Evolutionary conservation across 2,329 filamentous ascomycete species (phyloP).

Genomic region (Cladosporium sp.): DNA sequence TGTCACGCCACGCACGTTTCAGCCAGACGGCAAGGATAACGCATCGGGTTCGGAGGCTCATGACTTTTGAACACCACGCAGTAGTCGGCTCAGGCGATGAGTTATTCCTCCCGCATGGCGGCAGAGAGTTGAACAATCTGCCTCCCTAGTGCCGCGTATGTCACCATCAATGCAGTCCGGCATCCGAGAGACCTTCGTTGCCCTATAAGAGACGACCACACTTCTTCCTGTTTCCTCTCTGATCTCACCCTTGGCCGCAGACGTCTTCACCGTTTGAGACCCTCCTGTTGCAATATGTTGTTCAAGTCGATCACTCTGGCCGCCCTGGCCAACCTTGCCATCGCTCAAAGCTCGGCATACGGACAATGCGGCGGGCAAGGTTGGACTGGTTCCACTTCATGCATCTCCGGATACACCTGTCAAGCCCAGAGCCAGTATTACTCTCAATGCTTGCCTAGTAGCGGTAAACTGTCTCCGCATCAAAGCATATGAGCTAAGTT

Average conservation of each 20-base stretch:
- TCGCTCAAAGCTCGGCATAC: constrained; percentile 13
- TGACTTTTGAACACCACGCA: neutral
- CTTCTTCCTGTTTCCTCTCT: neutral
- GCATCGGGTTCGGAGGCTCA: neutral
- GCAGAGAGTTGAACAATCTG: neutral
- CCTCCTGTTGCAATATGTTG: neutral
- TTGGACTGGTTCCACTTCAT: constrained; percentile 19
- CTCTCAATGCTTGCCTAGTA: constrained; percentile 21
- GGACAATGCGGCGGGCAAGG: constrained; percentile 22
- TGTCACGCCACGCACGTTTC: neutral
- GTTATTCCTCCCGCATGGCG: neutral
- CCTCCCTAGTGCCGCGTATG: neutral
- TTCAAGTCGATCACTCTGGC: neutral
- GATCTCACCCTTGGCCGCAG: no score
- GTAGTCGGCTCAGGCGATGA: neutral
- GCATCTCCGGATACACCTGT: constrained; percentile 22
- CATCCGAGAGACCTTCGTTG: neutral
- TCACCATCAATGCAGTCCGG: neutral
- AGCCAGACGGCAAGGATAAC: neutral
- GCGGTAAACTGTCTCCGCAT: neutral
- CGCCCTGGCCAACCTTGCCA: neutral
- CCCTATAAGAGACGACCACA: no score
- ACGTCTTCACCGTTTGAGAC: no score
- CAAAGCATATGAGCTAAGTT: neutral
- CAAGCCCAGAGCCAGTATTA: constrained; percentile 19